Percentiles rank a stretch among this genome's conserved stretches.
phyloP scores from a whole-genome alignment of 2,329 filamentous ascomycete genomes.

The Trichoderma simmonsii region DNA sequence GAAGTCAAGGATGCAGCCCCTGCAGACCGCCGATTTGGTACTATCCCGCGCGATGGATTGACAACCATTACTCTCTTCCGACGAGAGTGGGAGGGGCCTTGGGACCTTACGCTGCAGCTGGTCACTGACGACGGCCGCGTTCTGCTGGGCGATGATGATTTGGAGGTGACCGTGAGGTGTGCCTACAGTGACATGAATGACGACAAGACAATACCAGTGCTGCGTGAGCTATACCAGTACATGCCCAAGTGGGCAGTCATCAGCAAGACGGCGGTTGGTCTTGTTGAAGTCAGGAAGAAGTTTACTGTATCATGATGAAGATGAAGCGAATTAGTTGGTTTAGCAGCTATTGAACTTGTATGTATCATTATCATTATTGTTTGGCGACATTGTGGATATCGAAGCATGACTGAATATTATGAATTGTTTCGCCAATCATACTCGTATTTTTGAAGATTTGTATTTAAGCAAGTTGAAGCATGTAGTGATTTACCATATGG shows the following conservation, averaged over 20 bases:
- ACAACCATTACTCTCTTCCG: slow-evolving; percentile 76
- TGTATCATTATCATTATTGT: background rate
- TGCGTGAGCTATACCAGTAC: slow-evolving; percentile 75
- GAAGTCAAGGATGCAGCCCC: slow-evolving; percentile 57
- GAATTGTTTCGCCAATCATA: background rate
- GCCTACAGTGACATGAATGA: slow-evolving; percentile 84
- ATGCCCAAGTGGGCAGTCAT: slow-evolving; percentile 76
- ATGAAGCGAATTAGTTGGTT: background rate
- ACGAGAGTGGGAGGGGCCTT: slow-evolving; percentile 71
- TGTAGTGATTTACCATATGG: background rate
- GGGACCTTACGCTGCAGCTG: slow-evolving; percentile 56
- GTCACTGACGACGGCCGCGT: slow-evolving; percentile 20
- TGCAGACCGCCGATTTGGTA: slow-evolving; percentile 63
- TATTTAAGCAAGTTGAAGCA: background rate
- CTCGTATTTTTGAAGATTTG: background rate
- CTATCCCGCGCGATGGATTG: slow-evolving; percentile 60
- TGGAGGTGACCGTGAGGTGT: slow-evolving; percentile 70
- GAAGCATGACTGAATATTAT: background rate
- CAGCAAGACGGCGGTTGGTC: slow-evolving; percentile 70
- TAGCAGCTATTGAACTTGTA: background rate
- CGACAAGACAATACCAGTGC: slow-evolving; percentile 69
- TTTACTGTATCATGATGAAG: slow-evolving; percentile 40
- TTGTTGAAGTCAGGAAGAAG: slow-evolving; percentile 75
- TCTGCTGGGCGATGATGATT: slow-evolving; percentile 25
- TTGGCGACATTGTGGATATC: background rate